Base-by-base conservation (phyloP, 78 protist genomes). In the Neovahlkampfia damariscottae region DNA sequence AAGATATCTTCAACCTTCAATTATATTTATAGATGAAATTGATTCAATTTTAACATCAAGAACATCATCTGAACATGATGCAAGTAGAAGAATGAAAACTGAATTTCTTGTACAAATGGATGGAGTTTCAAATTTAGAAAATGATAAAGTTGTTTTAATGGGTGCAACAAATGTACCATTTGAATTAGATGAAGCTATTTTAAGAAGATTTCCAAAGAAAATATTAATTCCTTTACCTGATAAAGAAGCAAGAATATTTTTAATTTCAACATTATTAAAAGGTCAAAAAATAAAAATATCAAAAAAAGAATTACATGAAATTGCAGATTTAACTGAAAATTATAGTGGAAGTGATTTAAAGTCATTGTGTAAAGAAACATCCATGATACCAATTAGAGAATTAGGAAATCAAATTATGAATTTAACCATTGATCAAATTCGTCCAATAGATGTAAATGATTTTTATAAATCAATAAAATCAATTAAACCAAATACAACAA, bases 151-250 rank as follows among this genome's bases (percentile, higher is more conserved):
- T 1, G 3, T 74, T 8, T 27, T 74, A 5, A 5, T 80, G 6
- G 83, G 67, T 1, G 83, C 83, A 1, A 80, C 83, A 40, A 80
- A 80, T 8, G 72, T 76, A 8, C 84, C 84, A 4, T 67, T 2
- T 1, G 84, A 74, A 32, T 40, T 74, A 2, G 84, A 74, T 68
- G 80, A 74, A 0, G 84, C 84, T 10, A 37, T 50, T 9, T n/a
- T 72, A 67, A 6, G 76, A 50, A 8, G 76, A 72, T 72, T 72
- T 1, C 70, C 72, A 29, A 85, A 72, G 70, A 39, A 95, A 28
- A 73, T 93, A n/a, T 88, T 82, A 50, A 83, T 93, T 29, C 86
- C 91, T 0, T 86, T 93, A 1, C 96, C 96, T 0, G 88, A 85
- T n/a, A 30, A 34, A 67, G 8, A 8, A 67, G 76, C 76, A 72